A percentile compares a stretch with the other conserved stretches of the same genome.
These are phyloP conservation scores for Nakazawaea pomicola DNA, from an alignment of 805 yeast genomes.

Conservation along the genomic window DNA sequence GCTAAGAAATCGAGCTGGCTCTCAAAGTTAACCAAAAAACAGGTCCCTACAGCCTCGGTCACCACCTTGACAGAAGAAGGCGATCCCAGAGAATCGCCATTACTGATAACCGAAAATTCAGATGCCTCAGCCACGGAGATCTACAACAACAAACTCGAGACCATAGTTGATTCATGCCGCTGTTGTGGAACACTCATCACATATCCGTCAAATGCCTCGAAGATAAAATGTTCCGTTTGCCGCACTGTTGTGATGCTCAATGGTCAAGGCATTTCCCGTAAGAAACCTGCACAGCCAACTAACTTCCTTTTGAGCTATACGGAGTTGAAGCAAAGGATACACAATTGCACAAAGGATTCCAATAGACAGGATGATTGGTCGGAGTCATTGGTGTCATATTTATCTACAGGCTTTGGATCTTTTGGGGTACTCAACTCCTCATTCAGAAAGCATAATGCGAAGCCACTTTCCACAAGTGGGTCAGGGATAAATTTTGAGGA, in stretches of 20 bases:
- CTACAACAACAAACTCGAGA: neutral
- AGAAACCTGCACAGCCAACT: slow-evolving; percentile 14
- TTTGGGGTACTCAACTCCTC: slow-evolving; percentile 46
- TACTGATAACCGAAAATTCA: too few species aligned
- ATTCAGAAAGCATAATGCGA: slow-evolving; percentile 34
- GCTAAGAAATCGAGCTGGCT: slow-evolving; percentile 10
- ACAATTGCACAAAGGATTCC: slow-evolving; percentile 24
- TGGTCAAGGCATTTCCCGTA: slow-evolving; percentile 17
- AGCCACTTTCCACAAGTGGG: slow-evolving; percentile 28
- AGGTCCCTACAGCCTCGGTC: neutral
- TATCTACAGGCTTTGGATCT: slow-evolving; percentile 44
- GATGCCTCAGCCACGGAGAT: too few species aligned
- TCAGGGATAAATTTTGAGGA: slow-evolving; percentile 48
- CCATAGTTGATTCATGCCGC: slow-evolving; percentile 28
- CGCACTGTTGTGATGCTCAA: slow-evolving; percentile 33
- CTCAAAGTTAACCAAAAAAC: slow-evolving; percentile 10
- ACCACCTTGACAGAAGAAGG: slow-evolving; percentile 1
- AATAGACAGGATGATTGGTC: slow-evolving; percentile 24
- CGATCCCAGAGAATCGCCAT: too few species aligned
- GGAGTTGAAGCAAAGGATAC: slow-evolving; percentile 28
- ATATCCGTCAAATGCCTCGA: slow-evolving; percentile 29
- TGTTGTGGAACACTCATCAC: slow-evolving; percentile 44
- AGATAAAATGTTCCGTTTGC: slow-evolving; percentile 61
- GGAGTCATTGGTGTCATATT: slow-evolving; percentile 44
- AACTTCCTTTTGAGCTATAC: slow-evolving; percentile 23